phyloP scores from a whole-genome alignment of 176 grass and related monocot genomes.

The Oryza rufipogon region DNA sequence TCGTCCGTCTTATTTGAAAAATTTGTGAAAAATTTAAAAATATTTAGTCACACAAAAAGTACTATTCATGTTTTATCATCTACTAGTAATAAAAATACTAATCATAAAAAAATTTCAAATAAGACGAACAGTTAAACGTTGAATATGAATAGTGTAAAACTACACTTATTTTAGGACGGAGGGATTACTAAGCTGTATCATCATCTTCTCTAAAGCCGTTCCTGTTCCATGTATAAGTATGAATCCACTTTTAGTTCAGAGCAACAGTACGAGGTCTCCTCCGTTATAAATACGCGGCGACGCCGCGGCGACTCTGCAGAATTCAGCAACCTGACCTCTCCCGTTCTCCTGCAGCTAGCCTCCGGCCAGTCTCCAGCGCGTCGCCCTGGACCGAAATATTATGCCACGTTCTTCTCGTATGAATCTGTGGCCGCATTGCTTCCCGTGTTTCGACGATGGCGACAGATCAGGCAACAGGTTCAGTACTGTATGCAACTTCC shows the following conservation, averaged over 20 bases:
- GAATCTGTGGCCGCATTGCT: constrained; percentile 20
- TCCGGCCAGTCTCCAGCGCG: neutral
- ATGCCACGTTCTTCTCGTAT: constrained; percentile 42
- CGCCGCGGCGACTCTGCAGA: constrained; percentile 30
- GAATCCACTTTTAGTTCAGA: neutral
- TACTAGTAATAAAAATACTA: no score
- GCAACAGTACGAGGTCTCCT: neutral
- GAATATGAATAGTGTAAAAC: no score
- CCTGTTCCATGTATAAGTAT: neutral
- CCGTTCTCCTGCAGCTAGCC: neutral
- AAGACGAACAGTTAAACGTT: no score
- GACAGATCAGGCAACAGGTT: neutral
- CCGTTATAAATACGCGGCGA: constrained; percentile 47
- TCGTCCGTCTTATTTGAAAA: no score
- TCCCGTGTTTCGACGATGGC: constrained; percentile 33
- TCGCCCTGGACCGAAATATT: neutral
- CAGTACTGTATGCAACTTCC: constrained; percentile 12
- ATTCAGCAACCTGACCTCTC: neutral
- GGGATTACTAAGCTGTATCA: neutral
- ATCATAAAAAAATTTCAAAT: no score
- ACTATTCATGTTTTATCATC: no score
- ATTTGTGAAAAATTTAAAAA: no score
- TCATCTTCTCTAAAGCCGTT: constrained; percentile 2
- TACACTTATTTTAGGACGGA: no score
- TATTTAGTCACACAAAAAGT: no score